Evolutionary conservation across 2,329 filamentous ascomycete genomes (phyloP), one percentile per base, ranked within the genome.

Genomic region (Beauveria sp.): DNA sequence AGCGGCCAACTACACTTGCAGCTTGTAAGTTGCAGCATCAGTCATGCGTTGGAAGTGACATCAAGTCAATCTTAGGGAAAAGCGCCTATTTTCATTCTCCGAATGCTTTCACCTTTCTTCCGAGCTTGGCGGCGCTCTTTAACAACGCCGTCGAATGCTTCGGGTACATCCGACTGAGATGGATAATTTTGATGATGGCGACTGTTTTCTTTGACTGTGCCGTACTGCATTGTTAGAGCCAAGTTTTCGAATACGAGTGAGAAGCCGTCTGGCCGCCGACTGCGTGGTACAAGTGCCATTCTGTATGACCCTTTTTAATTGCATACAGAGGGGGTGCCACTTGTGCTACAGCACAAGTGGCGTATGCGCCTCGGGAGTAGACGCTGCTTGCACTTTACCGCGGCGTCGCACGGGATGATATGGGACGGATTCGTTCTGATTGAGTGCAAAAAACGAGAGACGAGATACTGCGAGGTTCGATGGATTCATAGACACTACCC

Each of bases 81-180:
- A 8, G 16, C 20, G 40, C 16, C 12, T 42, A 42, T 50, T 14
- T 10, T 20, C 16, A 40, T 12, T 26, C 24, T 43, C 12, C 24
- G 8, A 34, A 28, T 24, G 12, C 18, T 42, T 22, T 3, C 34
- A 43, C 22, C 12, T 9, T 30, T 20, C 38, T 50, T 43, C 63
- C 74, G 8, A 71, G 72, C 46, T 61, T 77, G 2, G 73, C 73
- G 22, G 63, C 66, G 2, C 62, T 73, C 14, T 77, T 78, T 51
- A 74, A 71, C 49, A 69, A 69, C 60, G 75, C 71, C 50, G 68
- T 79, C 45, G 69, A 72, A 42, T 75, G 71, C 62, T 78, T 79
- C 62, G 3, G 69, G 22, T 75, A 75, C 63, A 63, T 78, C 52
- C 72, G 51, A 61, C 34, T 49, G 26, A 60, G 14, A 3, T 18